Base-by-base conservation (phyloP, 2,329 filamentous ascomycete genomes). In the Mycocentrospora acerina region DNA sequence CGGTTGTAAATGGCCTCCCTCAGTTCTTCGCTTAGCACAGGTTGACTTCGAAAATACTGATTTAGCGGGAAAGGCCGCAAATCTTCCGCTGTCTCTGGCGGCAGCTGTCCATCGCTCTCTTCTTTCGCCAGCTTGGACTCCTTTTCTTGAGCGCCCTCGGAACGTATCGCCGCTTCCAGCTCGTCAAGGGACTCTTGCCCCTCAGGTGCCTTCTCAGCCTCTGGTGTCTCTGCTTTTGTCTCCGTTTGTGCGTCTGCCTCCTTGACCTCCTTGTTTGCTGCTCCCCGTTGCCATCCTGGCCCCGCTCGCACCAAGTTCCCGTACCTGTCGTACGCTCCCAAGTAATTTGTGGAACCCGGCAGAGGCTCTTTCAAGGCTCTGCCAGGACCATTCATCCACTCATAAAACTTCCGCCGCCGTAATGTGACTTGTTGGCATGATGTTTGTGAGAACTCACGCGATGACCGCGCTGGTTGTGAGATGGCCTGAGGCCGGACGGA, bases 21-120 rank as follows among this genome's bases (percentile, higher is more conserved):
- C 32, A 90, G 72, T 13, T 75, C 71, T 54, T 94, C 86, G 46
- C 83, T 83, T 49, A 96, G 74, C 15, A 95, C 86, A 4, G 77
- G 72, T 64, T 87, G 77, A 56, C 83, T 88, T 48, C 75, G 69
- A 69, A 91, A 96, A 16, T 77, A 62, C 4, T 70, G 71, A 65
- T 95, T 95, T 33, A 80, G 62, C 0, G 89, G 89, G 51, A 93
- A 95, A 0, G 88, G 88, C 5, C 53, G 53, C 13, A 69, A 50
- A 42, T 64, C 69, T 50, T 61, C 51, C 29, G 31, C 48, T 29
- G 42, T 57, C 44, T 68, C 64, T 17, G 55, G 64, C 24, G 50
- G 59, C 17, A 67, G 49, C 43, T 51, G 48, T 2, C 35, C 32
- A 9, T 58, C 51, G 18, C 57, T 53, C 13, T 51, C 14, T 33